Conservation (phyloP, 768 basidiomycete genomes). For the Tephrocybe sp. region DNA sequence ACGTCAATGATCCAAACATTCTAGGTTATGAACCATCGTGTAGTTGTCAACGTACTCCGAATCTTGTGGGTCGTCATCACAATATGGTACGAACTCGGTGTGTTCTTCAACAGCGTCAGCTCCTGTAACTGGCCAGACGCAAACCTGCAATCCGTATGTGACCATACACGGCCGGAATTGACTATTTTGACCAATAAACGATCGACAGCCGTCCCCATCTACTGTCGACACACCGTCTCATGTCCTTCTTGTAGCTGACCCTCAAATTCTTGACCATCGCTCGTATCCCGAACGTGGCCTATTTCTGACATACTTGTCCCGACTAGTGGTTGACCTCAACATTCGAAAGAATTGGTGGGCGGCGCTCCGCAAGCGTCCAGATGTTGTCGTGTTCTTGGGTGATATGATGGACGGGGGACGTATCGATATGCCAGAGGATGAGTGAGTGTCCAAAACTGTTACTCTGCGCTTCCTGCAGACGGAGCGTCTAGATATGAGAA, state of each 20-base stretch:
- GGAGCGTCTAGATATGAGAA: slow-evolving; percentile 61
- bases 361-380: slow-evolving; percentile 57
- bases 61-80: slow-evolving; percentile 61
- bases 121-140: slow-evolving; percentile 65
- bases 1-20: not conserved
- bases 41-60: slow-evolving; percentile 39
- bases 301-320: slow-evolving; percentile 58
- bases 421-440: slow-evolving; percentile 54
- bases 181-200: not conserved
- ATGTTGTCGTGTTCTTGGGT: slow-evolving; percentile 81
- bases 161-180: not conserved
- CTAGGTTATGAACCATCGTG: slow-evolving; percentile 30
- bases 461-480: not conserved
- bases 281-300: slow-evolving; percentile 67
- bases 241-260: slow-evolving; percentile 84
- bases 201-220: not conserved
- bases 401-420: slow-evolving; percentile 93
- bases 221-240: slow-evolving; percentile 32
- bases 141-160: slow-evolving; percentile 28
- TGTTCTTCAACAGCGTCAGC: slow-evolving; percentile 48
- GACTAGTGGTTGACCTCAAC: slow-evolving; percentile 75
- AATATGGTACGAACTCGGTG: slow-evolving; percentile 68
- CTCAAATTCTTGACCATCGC: slow-evolving; percentile 76
- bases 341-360: slow-evolving; percentile 84
- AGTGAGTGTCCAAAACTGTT: slow-evolving; percentile 53